A percentile compares a stretch with the other conserved stretches of the same genome.
Evolutionary conservation across 176 grass and related monocot species (phyloP).

Genomic region (Oryza rufipogon): DNA sequence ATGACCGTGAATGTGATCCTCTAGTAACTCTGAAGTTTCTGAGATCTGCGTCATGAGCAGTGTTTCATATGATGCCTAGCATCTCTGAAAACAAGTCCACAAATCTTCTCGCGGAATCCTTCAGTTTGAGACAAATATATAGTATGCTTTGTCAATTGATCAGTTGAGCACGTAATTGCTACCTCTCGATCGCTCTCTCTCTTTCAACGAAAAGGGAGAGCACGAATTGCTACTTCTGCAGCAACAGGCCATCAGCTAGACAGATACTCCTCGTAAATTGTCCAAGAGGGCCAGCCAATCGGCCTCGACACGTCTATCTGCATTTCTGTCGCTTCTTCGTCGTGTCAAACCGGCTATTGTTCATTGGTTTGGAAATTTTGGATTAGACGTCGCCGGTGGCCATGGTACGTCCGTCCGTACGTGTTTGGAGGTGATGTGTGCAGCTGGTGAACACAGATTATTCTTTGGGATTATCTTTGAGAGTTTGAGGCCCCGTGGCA

Average conservation of each 20-base stretch:
- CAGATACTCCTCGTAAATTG: background rate
- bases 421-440: background rate
- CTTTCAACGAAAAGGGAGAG: background rate
- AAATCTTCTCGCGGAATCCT: background rate
- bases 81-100: background rate
- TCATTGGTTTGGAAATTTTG: background rate
- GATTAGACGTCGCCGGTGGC: background rate
- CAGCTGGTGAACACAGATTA: background rate
- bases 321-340: background rate
- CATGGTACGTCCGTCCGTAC: background rate
- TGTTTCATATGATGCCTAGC: background rate
- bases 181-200: background rate
- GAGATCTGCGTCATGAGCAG: background rate
- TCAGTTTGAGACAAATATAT: background rate
- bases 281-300: background rate
- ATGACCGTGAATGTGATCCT: background rate
- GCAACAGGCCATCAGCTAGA: background rate
- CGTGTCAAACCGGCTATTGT: background rate
- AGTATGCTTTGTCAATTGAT: background rate
- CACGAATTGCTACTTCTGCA: background rate
- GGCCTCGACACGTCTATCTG: background rate
- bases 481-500: background rate
- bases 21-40: background rate
- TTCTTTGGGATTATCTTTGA: background rate
- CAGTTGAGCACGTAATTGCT: background rate